phyloP scores from a whole-genome alignment of 2,329 filamentous ascomycete genomes.

The Xylariales sp. region DNA sequence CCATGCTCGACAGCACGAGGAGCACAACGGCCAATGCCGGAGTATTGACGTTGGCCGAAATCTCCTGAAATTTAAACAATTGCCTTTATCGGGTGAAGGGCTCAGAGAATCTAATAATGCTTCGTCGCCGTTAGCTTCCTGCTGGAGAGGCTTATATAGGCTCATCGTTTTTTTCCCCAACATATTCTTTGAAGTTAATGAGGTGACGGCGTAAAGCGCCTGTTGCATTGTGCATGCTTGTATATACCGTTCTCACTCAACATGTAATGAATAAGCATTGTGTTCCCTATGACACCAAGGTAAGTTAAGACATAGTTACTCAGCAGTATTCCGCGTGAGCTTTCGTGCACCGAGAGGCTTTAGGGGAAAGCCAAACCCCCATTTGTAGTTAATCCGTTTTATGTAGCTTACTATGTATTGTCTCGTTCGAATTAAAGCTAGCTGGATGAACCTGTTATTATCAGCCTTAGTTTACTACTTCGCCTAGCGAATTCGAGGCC shows the following conservation, averaged over 20 bases:
- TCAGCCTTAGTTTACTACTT: neutral
- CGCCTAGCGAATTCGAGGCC: too few species aligned
- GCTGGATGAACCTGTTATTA: neutral
- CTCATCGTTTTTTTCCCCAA: neutral
- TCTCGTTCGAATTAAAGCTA: neutral
- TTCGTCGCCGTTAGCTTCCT: neutral
- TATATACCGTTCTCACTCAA: too few species aligned
- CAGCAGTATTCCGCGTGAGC: neutral
- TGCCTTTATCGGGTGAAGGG: neutral
- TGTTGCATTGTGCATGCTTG: neutral
- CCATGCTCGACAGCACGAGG: neutral
- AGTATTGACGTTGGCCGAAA: neutral
- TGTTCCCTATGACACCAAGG: too few species aligned
- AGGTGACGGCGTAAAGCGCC: too few species aligned
- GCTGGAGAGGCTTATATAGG: conserved; percentile 1
- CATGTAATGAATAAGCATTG: neutral
- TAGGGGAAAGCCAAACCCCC: too few species aligned
- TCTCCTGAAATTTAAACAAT: neutral
- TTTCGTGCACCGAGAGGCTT: neutral
- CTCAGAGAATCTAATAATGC: neutral
- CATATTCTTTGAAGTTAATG: neutral
- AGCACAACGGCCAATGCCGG: neutral
- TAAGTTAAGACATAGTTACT: neutral
- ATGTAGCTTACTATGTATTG: neutral
- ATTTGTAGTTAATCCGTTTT: neutral